Percentiles rank a stretch among this genome's conserved stretches.
These are phyloP conservation scores for Lepraria neglecta DNA, from an alignment of 495 filamentous ascomycete genomes.

Conservation along the genomic window DNA sequence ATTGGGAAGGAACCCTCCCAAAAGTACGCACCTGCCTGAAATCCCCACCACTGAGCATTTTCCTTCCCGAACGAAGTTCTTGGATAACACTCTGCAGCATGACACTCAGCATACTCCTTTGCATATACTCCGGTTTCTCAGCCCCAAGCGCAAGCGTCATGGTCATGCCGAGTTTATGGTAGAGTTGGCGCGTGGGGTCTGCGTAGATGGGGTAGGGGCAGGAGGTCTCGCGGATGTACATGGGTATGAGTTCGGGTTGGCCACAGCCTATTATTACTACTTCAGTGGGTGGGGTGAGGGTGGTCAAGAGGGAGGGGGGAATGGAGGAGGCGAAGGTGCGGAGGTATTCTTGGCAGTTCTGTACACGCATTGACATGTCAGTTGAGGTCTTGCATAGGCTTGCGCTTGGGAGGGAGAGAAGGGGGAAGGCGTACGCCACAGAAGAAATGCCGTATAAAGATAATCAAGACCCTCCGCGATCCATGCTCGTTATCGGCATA, in stretches of 20 bases:
- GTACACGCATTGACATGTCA: slow-evolving; percentile 16
- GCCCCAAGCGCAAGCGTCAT: slow-evolving; percentile 55
- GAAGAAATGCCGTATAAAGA: slow-evolving; percentile 87
- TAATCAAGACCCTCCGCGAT: slow-evolving; percentile 55
- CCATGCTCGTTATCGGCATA: slow-evolving; percentile 36
- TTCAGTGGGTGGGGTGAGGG: slow-evolving; percentile 52
- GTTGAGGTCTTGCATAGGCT: neutral
- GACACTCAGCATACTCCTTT: slow-evolving; percentile 40
- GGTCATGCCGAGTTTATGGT: slow-evolving; percentile 66
- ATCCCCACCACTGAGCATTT: slow-evolving; percentile 61
- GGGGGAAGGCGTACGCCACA: slow-evolving; percentile 59
- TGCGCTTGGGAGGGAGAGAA: neutral
- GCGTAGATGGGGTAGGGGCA: slow-evolving; percentile 79
- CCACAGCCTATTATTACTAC: slow-evolving; percentile 77
- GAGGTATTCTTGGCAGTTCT: slow-evolving; percentile 73
- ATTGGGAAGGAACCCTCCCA: no score
- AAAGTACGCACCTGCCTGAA: no score
- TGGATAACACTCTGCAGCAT: slow-evolving; percentile 50
- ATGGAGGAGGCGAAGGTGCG: slow-evolving; percentile 56
- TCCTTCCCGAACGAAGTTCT: slow-evolving; percentile 43
- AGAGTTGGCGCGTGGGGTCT: slow-evolving; percentile 64
- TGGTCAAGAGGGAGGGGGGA: slow-evolving; percentile 40
- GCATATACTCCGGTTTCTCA: slow-evolving; percentile 59
- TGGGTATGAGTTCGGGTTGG: slow-evolving; percentile 61
- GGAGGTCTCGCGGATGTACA: slow-evolving; percentile 54